Evolutionary conservation across 2,329 filamentous ascomycete genomes (phyloP), one percentile per base, ranked within the genome.

Genomic region (Camptophora hylomeconis): DNA sequence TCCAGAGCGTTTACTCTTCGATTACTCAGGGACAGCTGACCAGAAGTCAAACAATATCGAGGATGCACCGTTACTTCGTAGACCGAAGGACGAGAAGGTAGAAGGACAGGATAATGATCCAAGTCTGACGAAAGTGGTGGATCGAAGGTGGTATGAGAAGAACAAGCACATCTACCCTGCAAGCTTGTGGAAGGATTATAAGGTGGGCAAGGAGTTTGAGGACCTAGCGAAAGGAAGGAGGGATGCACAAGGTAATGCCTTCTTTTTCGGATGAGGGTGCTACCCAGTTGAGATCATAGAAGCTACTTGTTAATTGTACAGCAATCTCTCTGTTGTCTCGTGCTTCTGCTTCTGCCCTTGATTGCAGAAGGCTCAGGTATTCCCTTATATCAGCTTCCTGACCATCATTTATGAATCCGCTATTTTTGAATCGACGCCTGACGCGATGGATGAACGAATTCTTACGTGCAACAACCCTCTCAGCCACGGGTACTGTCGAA

Each of bases 161-260:
- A 94, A 95, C 53, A 98, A 95, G 57, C 89, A 98, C 54, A 95
- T 98, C 33, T 98, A 87, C 52, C 89, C 89, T 0, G 87, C 87
- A 12, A 95, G 82, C 50, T 70, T 87, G 25, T 98, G 89, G 89
- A 82, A 86, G 45, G 80, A 92, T 39, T 98, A 92, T 52, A 86
- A 93, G 42, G 79, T 84, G 1, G 81, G 82, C 37, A 81, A 80
- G 54, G 80, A 94, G 46, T 92, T 61, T 40, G 52, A 57, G 35
- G 52, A 60, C 38, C 92, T 58, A 69, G 72, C 47, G 68, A 64
- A 40, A 73, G 81, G 35, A 42, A 71, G 81, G 45, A 80, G 83
- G 47, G 89, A 98, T 57, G 69, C 70, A 8, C 76, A 83, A 31
- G 89, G 89, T 8, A 98, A 98, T 55, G 74, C 81, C 0, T 94